Evolutionary conservation across 2,329 filamentous ascomycete species (phyloP).

Genomic region (Xylariaceae sp.): DNA sequence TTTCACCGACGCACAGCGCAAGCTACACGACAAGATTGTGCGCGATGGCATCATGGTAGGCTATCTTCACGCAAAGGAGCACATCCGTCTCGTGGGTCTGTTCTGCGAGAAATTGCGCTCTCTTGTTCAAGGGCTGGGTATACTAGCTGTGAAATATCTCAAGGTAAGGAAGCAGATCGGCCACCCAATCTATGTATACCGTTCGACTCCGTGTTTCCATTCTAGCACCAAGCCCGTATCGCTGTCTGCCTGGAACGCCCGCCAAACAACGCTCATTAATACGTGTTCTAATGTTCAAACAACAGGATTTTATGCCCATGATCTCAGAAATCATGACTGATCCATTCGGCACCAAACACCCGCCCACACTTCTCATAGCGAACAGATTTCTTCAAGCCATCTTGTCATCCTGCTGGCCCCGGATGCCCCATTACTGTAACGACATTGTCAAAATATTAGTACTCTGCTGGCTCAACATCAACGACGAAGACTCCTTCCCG

Average conservation of each 20-base stretch:
- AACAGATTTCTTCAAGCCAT: constrained; percentile 50
- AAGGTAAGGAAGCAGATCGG: constrained; percentile 41
- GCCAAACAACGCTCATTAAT: too few relatives aligned
- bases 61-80: constrained; percentile 54
- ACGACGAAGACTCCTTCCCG: constrained; percentile 28
- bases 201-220: not conserved
- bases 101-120: constrained; percentile 47
- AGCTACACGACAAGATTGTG: constrained; percentile 50
- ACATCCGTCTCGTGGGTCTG: constrained; percentile 52
- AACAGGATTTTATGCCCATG: constrained; percentile 62
- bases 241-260: not conserved
- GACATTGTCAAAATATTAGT: constrained; percentile 60
- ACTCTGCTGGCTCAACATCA: constrained; percentile 58
- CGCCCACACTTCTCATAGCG: constrained; percentile 49
- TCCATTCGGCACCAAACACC: constrained; percentile 58
- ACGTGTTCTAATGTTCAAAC: too few relatives aligned
- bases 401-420: constrained; percentile 64
- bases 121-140: constrained; percentile 53
- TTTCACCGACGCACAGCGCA: constrained; percentile 22
- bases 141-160: constrained; percentile 63
- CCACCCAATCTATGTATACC: not conserved
- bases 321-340: constrained; percentile 62
- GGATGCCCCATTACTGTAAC: constrained; percentile 57
- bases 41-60: constrained; percentile 52
- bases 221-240: not conserved